These are phyloP conservation scores for Cnidoscolus chayamansa DNA, from an alignment of 441 rosid genomes.

Conservation along the genomic window DNA sequence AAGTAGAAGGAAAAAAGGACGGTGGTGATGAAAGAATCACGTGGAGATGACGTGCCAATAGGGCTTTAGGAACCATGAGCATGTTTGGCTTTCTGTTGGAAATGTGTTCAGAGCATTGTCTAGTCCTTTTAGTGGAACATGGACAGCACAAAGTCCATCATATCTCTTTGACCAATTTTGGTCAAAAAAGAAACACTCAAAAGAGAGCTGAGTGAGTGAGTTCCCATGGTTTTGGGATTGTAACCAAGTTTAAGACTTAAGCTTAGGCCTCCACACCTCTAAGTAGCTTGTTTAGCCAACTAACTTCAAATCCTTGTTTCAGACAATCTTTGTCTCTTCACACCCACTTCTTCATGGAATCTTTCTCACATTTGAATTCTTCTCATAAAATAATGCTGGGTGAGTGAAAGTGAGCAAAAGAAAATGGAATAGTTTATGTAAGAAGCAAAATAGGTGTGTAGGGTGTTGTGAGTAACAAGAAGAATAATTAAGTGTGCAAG, in stretches of 20 bases:
- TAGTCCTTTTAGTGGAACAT: constrained; percentile 7
- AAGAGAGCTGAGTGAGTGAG: background rate
- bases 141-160: constrained; percentile 23
- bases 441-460: too few species aligned
- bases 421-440: background rate
- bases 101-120: background rate
- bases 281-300: background rate
- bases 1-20: background rate
- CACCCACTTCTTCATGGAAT: too few species aligned
- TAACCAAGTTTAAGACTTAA: constrained; percentile 12
- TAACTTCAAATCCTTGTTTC: background rate
- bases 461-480: too few species aligned
- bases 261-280: background rate
- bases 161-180: constrained; percentile 7
- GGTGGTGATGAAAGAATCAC: constrained; percentile 14
- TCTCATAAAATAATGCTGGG: too few species aligned
- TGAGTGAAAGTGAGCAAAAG: too few species aligned
- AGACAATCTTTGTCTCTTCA: background rate
- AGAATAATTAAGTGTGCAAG: too few species aligned
- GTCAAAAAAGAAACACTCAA: background rate
- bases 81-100: background rate
- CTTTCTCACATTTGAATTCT: too few species aligned
- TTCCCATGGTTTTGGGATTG: constrained; percentile 32
- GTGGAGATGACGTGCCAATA: constrained; percentile 9
- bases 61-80: background rate